Evolutionary conservation across 129 eudicot genomes (phyloP).

Genomic region (Flaveria robusta): DNA sequence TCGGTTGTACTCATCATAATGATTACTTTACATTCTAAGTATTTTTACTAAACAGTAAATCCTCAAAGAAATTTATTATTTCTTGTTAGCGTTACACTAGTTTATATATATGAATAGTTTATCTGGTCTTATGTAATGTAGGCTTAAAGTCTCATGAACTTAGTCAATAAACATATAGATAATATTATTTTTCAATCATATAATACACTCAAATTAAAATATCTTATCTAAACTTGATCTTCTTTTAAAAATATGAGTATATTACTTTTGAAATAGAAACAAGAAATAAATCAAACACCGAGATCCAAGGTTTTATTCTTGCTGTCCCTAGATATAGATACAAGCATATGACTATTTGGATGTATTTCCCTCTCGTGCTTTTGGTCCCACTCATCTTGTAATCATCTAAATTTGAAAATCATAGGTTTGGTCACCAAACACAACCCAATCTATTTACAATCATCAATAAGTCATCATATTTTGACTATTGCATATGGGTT

Average conservation of each 20-base stretch:
- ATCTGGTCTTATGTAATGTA: too few species aligned
- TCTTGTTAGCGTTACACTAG: too few species aligned
- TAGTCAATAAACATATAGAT: background rate
- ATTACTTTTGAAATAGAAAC: background rate
- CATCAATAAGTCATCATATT: too few species aligned
- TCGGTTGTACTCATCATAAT: too few species aligned
- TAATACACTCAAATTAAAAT: background rate
- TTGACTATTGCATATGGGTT: too few species aligned
- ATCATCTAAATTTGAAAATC: conserved; percentile 12
- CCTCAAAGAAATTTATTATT: too few species aligned
- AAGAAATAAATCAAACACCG: background rate
- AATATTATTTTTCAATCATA: background rate
- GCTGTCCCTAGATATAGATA: conserved; percentile 1
- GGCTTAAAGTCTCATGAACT: background rate
- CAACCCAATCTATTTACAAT: background rate
- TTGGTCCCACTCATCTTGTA: background rate
- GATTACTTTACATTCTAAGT: too few species aligned
- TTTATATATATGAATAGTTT: conserved; percentile 40
- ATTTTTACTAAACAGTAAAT: too few species aligned
- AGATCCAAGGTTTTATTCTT: conserved; percentile 10
- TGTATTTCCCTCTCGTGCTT: conserved; percentile 1
- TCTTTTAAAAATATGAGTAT: background rate
- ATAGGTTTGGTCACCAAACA: conserved; percentile 21
- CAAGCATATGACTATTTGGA: conserved; percentile 21
- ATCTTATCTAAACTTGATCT: conserved; percentile 3